phyloP scores from a whole-genome alignment of 306 rosid genomes.

The Sindora glabra region DNA sequence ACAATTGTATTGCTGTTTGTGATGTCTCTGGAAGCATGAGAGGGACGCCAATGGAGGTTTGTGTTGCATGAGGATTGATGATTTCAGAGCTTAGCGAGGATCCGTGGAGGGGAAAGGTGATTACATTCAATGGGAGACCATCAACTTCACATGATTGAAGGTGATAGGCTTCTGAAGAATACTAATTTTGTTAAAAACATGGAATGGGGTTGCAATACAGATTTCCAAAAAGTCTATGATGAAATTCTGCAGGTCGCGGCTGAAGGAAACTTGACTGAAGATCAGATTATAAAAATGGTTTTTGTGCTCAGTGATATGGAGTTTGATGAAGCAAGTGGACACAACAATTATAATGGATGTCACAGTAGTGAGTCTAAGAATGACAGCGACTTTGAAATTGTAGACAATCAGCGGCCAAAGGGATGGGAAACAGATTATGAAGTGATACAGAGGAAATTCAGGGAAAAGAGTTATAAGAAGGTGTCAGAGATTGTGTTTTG shows the following conservation, averaged over 20 bases:
- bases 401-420: neutral
- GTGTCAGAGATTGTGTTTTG: conserved; percentile 32
- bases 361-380: too few species aligned
- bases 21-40: conserved; percentile 51
- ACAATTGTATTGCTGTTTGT: conserved; percentile 39
- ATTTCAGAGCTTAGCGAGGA: conserved; percentile 55
- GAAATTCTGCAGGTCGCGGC: conserved; percentile 22
- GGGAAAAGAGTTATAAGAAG: conserved; percentile 6
- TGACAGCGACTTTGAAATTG: too few species aligned
- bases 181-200: neutral
- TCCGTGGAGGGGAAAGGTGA: conserved; percentile 62
- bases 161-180: neutral
- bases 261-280: conserved; percentile 20
- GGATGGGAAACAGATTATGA: too few species aligned
- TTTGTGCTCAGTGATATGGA: conserved; percentile 38
- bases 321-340: conserved; percentile 18
- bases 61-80: conserved; percentile 53
- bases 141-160: conserved; percentile 38
- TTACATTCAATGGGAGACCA: conserved; percentile 46
- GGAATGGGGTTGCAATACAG: conserved; percentile 3
- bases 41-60: conserved; percentile 55
- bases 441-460: conserved; percentile 12
- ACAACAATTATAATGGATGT: too few species aligned
- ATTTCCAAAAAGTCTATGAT: conserved; percentile 38
- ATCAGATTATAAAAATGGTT: conserved; percentile 20